Evolutionary conservation across 768 basidiomycete species (phyloP).

Genomic region (Boletus sp.): DNA sequence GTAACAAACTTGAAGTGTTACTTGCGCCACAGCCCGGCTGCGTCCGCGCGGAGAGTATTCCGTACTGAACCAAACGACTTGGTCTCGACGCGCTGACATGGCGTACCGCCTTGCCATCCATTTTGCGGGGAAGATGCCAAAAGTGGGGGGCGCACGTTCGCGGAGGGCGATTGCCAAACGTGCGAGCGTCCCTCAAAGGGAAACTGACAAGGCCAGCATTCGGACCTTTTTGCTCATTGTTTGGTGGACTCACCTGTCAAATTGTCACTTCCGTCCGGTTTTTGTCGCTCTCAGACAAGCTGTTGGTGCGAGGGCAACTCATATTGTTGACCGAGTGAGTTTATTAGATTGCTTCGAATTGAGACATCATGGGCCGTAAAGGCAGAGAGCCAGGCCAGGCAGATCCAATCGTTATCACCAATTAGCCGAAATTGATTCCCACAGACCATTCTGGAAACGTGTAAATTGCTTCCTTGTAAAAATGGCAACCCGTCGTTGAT

Average conservation of each 20-base stretch:
- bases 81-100: not conserved
- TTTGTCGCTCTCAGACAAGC: not conserved
- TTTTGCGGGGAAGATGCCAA: not conserved
- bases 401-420: slow-evolving; percentile 14
- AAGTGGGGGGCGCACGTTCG: slow-evolving; percentile 14
- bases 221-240: not conserved
- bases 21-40: not conserved
- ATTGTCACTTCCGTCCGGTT: slow-evolving; percentile 17
- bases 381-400: slow-evolving; percentile 4
- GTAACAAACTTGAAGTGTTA: not conserved
- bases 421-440: slow-evolving; percentile 21
- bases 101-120: too few relatives aligned
- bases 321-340: not conserved
- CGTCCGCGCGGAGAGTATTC: not conserved
- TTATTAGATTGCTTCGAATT: not conserved
- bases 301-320: not conserved
- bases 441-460: slow-evolving; percentile 27
- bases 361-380: slow-evolving; percentile 10
- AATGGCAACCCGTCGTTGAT: slow-evolving; percentile 7
- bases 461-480: slow-evolving; percentile 14
- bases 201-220: not conserved
- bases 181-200: slow-evolving; percentile 1
- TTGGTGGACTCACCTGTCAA: not conserved
- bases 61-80: not conserved
- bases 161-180: slow-evolving; percentile 1